These are phyloP conservation scores for Nematodospora anomalae DNA, from an alignment of 1,139 yeast genomes.

Conservation along the genomic window DNA sequence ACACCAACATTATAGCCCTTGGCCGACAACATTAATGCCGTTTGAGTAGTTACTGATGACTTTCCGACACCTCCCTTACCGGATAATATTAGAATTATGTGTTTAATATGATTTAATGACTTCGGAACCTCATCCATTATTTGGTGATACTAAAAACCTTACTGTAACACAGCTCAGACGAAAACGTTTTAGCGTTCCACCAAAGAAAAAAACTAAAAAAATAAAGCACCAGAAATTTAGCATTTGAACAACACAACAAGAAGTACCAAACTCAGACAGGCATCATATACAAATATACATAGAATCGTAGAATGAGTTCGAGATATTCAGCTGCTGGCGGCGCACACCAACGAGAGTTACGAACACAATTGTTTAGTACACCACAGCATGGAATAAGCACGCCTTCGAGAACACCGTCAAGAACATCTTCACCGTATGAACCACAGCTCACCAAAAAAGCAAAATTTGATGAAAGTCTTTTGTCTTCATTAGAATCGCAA, in stretches of 20 bases:
- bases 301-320: no score
- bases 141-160: no score
- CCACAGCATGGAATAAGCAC: constrained; percentile 26
- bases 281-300: no score
- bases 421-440: constrained; percentile 56
- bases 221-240: neutral
- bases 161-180: no score
- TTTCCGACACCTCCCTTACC: constrained; percentile 79
- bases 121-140: constrained; percentile 38
- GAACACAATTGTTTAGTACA: constrained; percentile 46
- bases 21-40: constrained; percentile 73
- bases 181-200: no score
- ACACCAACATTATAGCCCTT: constrained; percentile 85
- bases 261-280: no score
- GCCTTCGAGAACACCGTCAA: constrained; percentile 27
- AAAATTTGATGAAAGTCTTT: constrained; percentile 55
- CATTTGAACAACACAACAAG: no score
- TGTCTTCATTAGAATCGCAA: constrained; percentile 78
- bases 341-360: constrained; percentile 46
- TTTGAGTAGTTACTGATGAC: constrained; percentile 91
- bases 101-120: constrained; percentile 64
- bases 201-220: neutral
- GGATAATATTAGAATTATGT: constrained; percentile 51
- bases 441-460: constrained; percentile 32
- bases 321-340: constrained; percentile 38